A percentile compares a stretch with the other conserved stretches of the same genome.
Evolutionary conservation across 176 grass and related monocot species (phyloP).

Genomic region (Juncus effusus): DNA sequence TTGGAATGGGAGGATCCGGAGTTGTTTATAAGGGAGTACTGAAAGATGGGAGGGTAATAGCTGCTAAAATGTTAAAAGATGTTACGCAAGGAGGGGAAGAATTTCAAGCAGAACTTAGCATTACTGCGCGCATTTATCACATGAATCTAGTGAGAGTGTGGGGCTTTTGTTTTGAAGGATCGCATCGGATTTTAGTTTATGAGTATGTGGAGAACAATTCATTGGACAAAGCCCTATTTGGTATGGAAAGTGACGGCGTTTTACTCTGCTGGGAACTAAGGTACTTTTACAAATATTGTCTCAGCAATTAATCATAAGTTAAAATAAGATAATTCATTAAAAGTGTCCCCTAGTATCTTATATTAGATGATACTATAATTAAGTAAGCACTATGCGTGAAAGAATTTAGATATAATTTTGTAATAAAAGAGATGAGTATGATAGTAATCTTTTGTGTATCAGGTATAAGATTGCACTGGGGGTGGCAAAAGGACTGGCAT

Average conservation of each 20-base stretch:
- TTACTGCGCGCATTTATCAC: slow-evolving; percentile 22
- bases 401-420: no score
- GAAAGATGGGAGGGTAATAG: slow-evolving; percentile 20
- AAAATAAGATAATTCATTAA: no score
- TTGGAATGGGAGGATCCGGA: slow-evolving; percentile 30
- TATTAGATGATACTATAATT: no score
- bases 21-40: slow-evolving; percentile 27
- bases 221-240: slow-evolving; percentile 31
- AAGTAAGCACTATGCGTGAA: no score
- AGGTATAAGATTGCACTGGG: slow-evolving; percentile 29
- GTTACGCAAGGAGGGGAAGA: slow-evolving; percentile 33
- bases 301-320: no score
- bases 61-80: slow-evolving; percentile 28
- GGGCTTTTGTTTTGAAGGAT: slow-evolving; percentile 20
- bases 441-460: no score
- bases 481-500: slow-evolving; percentile 32
- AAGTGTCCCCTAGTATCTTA: no score
- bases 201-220: slow-evolving; percentile 33
- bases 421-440: no score
- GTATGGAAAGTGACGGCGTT: neutral
- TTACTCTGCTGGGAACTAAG: slow-evolving; percentile 23
- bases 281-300: no score
- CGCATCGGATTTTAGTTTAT: slow-evolving; percentile 23
- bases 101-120: slow-evolving; percentile 22
- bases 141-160: slow-evolving; percentile 27